Evolutionary conservation across 1,284 basidiomycete species (phyloP), one percentile per base, ranked within the genome.

Genomic region (Ustilago trichophora): DNA sequence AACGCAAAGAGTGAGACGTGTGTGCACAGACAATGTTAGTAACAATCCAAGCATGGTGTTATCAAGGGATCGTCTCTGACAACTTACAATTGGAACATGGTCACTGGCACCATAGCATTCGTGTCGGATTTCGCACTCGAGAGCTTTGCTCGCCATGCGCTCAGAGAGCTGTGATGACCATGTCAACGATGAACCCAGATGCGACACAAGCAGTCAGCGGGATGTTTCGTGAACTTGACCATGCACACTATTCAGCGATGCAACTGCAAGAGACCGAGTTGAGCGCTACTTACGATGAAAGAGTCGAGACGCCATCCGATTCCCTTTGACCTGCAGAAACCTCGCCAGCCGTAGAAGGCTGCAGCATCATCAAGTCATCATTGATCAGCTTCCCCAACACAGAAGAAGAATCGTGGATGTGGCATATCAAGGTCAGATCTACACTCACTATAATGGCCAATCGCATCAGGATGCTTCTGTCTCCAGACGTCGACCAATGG

Each of bases 281-380:
- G n/a, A n/a, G n/a, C n/a, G n/a, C n/a, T n/a, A 55, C 60, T 50
- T 40, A 75, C 91, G 37, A 80, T 72, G 38, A 79, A 91, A 84
- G 88, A 89, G 79, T 94, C 91, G 35, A 94, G 82, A 62, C 91
- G 85, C 92, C 92, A 94, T 2, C 92, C 92, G 38, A 92, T 86
- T 3, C 91, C 90, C 75, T 92, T 93, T 54, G 80, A 79, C 35
- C 92, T 84, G 78, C 90, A 91, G 60, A 90, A 87, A 82, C 92
- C 92, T 21, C 91, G 86, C 80, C 91, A 93, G 6, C 89, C 89
- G 66, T 90, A 93, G 80, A 93, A 94, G 0, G 90, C 62, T 60
- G 44, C 21, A 8, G 27, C 8, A 13, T 7, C 7, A 29, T 8
- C 7, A 13, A 29, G n/a, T n/a, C n/a, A n/a, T n/a, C n/a, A n/a